Percentiles rank a stretch among this genome's conserved stretches.
These are phyloP conservation scores for Elongisporangium senticosum DNA, from an alignment of 352 stramenopile species.

Conservation along the genomic window DNA sequence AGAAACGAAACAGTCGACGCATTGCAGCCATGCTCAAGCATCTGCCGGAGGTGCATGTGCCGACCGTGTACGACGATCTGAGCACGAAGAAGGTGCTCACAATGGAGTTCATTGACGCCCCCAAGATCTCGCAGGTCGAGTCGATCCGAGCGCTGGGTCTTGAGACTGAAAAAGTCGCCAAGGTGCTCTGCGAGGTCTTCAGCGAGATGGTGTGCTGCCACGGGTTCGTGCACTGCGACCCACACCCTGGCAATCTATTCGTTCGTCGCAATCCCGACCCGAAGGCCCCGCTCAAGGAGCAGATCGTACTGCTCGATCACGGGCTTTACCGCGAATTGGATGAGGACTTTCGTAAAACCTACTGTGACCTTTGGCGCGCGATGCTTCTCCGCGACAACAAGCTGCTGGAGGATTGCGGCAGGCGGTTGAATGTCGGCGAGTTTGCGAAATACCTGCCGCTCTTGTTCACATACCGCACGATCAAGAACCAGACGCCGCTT, in stretches of 20 bases:
- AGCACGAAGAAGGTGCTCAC: constrained; percentile 90
- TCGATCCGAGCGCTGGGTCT: constrained; percentile 80
- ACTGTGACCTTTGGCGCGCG: constrained; percentile 93
- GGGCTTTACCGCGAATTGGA: constrained; percentile 95
- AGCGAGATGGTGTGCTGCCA: constrained; percentile 93
- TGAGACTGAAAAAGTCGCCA: constrained; percentile 73
- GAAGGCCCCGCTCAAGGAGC: constrained; percentile 40
- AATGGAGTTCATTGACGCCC: constrained; percentile 97
- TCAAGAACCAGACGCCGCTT: constrained; percentile 49
- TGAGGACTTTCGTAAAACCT: constrained; percentile 90
- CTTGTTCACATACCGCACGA: constrained; percentile 84
- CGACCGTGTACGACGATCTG: constrained; percentile 77
- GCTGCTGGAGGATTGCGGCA: constrained; percentile 59
- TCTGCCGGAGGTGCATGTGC: constrained; percentile 70
- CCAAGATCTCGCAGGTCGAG: constrained; percentile 89
- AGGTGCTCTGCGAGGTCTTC: constrained; percentile 90
- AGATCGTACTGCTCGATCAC: constrained; percentile 97
- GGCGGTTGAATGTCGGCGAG: constrained; percentile 43
- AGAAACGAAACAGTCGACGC: constrained; percentile 76
- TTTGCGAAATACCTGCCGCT: constrained; percentile 74
- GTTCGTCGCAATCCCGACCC: constrained; percentile 57
- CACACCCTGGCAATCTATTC: constrained; percentile 94
- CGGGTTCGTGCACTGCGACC: constrained; percentile 96
- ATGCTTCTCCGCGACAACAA: constrained; percentile 89
- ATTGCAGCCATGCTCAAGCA: constrained; percentile 53